Conservation (phyloP, 2,329 filamentous ascomycete genomes). For the Trichoderma sp. region DNA sequence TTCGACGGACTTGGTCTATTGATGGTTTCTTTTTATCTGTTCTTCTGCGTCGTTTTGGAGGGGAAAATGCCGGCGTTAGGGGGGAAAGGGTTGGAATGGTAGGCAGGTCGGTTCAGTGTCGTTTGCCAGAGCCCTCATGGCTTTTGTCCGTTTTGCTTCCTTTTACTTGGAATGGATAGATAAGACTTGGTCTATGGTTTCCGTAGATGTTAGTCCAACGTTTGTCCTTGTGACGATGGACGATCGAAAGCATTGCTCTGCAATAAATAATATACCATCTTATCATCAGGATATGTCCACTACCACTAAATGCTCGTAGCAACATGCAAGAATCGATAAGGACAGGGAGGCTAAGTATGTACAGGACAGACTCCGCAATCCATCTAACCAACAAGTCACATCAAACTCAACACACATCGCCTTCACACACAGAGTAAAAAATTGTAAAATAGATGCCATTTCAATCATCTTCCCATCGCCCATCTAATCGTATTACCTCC, state of each 20-base stretch:
- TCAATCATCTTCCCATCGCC: background rate
- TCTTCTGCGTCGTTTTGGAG: too few relatives aligned
- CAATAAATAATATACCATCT: too few relatives aligned
- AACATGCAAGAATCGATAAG: too few relatives aligned
- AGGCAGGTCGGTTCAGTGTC: background rate
- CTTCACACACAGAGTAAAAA: background rate
- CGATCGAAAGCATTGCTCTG: too few relatives aligned
- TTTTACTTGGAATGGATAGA: slow-evolving; percentile 2
- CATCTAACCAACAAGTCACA: background rate
- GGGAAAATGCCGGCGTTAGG: slow-evolving; percentile 12
- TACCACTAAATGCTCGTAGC: too few relatives aligned
- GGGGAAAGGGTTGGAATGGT: background rate
- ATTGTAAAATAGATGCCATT: background rate
- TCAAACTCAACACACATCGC: background rate
- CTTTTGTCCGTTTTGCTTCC: background rate
- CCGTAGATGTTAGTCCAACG: too few relatives aligned
- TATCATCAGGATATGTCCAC: too few relatives aligned
- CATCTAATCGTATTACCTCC: background rate
- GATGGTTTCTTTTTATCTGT: background rate
- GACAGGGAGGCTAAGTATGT: too few relatives aligned
- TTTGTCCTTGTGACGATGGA: too few relatives aligned
- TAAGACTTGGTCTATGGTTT: too few relatives aligned
- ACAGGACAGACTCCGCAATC: background rate
- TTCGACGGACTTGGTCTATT: slow-evolving; percentile 27
- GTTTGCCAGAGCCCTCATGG: background rate